Base-by-base conservation (phyloP, 176 grass and related monocot species). In the Ensete ventricosum region DNA sequence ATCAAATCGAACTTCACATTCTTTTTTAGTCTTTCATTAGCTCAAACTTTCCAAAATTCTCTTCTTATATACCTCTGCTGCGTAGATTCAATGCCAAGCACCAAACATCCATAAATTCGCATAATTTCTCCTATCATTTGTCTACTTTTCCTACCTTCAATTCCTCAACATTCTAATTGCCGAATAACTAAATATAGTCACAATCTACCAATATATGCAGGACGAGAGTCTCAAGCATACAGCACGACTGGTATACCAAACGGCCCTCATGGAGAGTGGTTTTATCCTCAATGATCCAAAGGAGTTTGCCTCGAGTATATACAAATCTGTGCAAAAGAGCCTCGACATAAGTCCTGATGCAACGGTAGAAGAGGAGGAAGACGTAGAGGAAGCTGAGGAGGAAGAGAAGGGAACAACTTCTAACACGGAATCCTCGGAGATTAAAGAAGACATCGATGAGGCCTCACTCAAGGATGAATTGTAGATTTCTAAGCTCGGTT, bases 281-380 rank as follows among this genome's bases (percentile, higher is more conserved):
- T 98, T 98, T 69, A 85, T 71, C 68, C 83, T 93, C 19, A 82
- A 78, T 0, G 90, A 98, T 58, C 94, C 94, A 4, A 98, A 98
- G 85, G 90, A 84, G 50, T 98, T 98, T 1, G 90, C 90, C 0
- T 91, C 85, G 1, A 93, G 94, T 88, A 93, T 98, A 69, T 98
- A 98, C 86, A 87, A 62, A 75, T 98, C 94, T 8, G 94, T 98
- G 80, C 90, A 98, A 73, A 98, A 91, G 87, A 91, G 94, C 80
- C 68, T 98, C 13, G 90, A 98, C 80, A 82, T 98, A 77, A 90
- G 87, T 62, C 83, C 88, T 0, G 94, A 89, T 0, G 85, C 88
- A 0, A 76, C 80, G 0, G 85, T 90, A 1, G 94, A 98, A 71
- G 94, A 97, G 86, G 94, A 98, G 24, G 88, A 98, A 0, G 87